Conservation (phyloP, 2,329 filamentous ascomycete species). For the Diaporthe citriasiana region DNA sequence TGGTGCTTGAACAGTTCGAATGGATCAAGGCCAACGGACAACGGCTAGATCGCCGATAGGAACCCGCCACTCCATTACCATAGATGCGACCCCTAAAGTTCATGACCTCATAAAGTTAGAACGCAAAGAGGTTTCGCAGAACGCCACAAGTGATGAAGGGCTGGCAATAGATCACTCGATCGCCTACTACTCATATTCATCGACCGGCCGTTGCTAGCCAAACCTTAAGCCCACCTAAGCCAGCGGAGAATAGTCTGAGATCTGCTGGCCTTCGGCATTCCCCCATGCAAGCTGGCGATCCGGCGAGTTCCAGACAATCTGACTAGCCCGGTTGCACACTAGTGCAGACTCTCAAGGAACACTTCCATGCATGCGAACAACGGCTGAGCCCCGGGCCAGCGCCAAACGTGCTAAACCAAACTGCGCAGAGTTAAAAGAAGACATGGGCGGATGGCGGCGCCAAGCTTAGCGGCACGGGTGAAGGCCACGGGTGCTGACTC, state of each 20-base stretch:
- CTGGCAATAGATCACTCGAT: neutral
- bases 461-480: neutral
- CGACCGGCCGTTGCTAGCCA: neutral
- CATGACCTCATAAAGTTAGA: neutral
- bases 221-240: neutral
- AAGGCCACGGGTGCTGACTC: neutral
- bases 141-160: neutral
- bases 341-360: neutral
- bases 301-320: constrained; percentile 6
- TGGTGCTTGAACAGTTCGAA: constrained; percentile 12
- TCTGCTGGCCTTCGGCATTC: constrained; percentile 12
- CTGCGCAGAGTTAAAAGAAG: neutral
- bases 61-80: constrained; percentile 2
- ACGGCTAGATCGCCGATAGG: constrained; percentile 19
- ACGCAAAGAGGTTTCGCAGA: no score
- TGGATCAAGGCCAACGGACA: neutral
- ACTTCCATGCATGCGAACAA: neutral
- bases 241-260: constrained; percentile 1
- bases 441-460: neutral
- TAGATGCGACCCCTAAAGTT: neutral
- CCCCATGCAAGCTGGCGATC: constrained; percentile 31
- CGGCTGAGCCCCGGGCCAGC: neutral
- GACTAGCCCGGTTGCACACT: neutral
- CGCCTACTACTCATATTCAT: neutral
- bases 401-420: constrained; percentile 16